Conservation (phyloP, 2,329 filamentous ascomycete species). For the Fusarium compactum region DNA sequence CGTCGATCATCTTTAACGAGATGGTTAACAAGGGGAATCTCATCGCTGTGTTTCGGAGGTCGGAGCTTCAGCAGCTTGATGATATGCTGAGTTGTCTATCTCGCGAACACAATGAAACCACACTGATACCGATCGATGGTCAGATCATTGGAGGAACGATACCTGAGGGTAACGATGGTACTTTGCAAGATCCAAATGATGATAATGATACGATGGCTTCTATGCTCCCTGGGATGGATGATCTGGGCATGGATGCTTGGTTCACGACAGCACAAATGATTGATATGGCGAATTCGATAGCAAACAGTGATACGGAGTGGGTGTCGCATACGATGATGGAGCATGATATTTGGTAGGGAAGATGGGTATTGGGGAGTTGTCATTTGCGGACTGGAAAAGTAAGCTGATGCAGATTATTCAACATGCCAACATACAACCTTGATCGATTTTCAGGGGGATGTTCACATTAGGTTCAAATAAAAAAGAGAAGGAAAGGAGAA, state of each 20-base stretch:
- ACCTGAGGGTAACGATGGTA: not conserved
- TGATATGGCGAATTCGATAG: constrained; percentile 62
- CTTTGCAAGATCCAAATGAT: constrained; percentile 8
- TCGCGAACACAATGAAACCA: not conserved
- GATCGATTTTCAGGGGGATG: not conserved
- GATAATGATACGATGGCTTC: constrained; percentile 36
- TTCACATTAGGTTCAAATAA: not conserved
- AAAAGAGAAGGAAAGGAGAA: not conserved
- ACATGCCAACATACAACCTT: not conserved
- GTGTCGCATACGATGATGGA: constrained; percentile 60
- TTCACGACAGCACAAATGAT: constrained; percentile 61
- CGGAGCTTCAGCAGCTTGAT: constrained; percentile 60
- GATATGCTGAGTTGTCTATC: constrained; percentile 53
- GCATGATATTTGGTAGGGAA: constrained; percentile 56
- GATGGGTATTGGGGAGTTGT: not conserved
- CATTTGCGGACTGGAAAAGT: not conserved
- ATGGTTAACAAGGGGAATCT: constrained; percentile 61
- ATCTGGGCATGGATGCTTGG: constrained; percentile 49
- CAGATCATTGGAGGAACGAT: constrained; percentile 28
- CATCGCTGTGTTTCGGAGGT: constrained; percentile 58
- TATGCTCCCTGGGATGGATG: constrained; percentile 39
- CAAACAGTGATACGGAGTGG: constrained; percentile 59
- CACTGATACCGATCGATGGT: constrained; percentile 13
- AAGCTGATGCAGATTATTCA: not conserved
- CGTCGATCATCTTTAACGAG: constrained; percentile 59